Conservation (phyloP, 2,329 filamentous ascomycete genomes). For the Juglanconis sp. region DNA sequence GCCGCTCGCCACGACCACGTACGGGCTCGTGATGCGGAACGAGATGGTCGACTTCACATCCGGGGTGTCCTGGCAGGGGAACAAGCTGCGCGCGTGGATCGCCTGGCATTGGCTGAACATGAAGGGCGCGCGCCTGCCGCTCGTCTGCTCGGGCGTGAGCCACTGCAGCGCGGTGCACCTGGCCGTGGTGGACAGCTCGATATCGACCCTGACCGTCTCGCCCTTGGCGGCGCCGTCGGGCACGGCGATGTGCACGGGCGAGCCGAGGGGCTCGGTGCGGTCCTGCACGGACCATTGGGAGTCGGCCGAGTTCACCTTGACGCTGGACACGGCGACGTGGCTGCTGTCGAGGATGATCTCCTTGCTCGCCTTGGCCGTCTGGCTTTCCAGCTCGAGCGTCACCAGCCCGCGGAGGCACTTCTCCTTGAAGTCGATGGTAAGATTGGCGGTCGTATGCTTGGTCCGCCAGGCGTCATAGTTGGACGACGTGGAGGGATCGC, state of each 20-base stretch:
- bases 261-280: slow-evolving; percentile 70
- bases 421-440: slow-evolving; percentile 79
- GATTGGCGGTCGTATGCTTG: slow-evolving; percentile 75
- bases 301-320: slow-evolving; percentile 63
- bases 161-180: slow-evolving; percentile 92
- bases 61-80: slow-evolving; percentile 96
- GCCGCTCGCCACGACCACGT: slow-evolving; percentile 90
- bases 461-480: slow-evolving; percentile 90
- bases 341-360: slow-evolving; percentile 89
- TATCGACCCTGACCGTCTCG: slow-evolving; percentile 53
- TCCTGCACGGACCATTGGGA: slow-evolving; percentile 68
- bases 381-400: slow-evolving; percentile 70
- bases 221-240: slow-evolving; percentile 54
- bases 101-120: slow-evolving; percentile 99
- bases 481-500: slow-evolving; percentile 85
- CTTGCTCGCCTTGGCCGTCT: slow-evolving; percentile 68
- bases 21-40: slow-evolving; percentile 80
- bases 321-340: slow-evolving; percentile 68
- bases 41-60: slow-evolving; percentile 95
- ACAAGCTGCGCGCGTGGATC: slow-evolving; percentile 88
- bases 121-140: slow-evolving; percentile 93
- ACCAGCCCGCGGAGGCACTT: slow-evolving; percentile 77
- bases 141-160: slow-evolving; percentile 89
- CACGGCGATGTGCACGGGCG: slow-evolving; percentile 64
- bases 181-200: slow-evolving; percentile 76